These are phyloP conservation scores for Cryptococcus sp. DNA, from an alignment of 1,284 basidiomycete genomes.

Conservation along the genomic window DNA sequence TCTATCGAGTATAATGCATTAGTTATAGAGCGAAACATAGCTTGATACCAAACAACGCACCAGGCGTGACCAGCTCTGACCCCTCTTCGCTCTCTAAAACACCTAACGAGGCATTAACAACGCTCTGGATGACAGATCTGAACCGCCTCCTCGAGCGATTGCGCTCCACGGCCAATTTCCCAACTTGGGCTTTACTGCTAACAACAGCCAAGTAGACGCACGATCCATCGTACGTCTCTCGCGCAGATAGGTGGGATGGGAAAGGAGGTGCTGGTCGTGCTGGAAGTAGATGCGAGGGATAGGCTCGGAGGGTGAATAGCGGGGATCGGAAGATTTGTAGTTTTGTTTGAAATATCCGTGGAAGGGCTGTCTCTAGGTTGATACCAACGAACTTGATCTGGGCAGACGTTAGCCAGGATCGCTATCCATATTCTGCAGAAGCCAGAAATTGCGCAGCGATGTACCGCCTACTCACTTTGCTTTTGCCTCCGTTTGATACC, in stretches of 20 bases:
- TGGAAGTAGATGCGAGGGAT: conserved; percentile 7
- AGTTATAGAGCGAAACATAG: neutral
- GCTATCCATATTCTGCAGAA: neutral
- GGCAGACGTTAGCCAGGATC: neutral
- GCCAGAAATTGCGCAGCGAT: neutral
- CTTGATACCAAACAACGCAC: conserved; percentile 1
- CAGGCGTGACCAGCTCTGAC: conserved; percentile 2
- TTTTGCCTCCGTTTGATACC: neutral
- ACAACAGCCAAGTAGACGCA: conserved; percentile 17
- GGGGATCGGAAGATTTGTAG: conserved; percentile 5
- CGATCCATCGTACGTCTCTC: neutral
- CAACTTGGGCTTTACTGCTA: conserved; percentile 12
- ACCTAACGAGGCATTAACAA: conserved; percentile 13
- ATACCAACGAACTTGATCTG: conserved; percentile 17
- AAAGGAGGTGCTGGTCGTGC: conserved; percentile 15
- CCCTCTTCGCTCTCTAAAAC: neutral
- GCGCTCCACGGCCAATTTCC: conserved; percentile 27
- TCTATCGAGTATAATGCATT: neutral
- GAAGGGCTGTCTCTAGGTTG: conserved; percentile 10
- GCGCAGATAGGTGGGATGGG: neutral
- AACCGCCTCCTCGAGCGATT: conserved; percentile 16
- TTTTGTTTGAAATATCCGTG: conserved; percentile 12
- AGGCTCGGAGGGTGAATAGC: conserved; percentile 15
- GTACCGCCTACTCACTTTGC: neutral
- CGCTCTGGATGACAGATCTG: conserved; percentile 16